phyloP scores from a whole-genome alignment of 164 flowering plant species.

The Cinnamomum micranthum region DNA sequence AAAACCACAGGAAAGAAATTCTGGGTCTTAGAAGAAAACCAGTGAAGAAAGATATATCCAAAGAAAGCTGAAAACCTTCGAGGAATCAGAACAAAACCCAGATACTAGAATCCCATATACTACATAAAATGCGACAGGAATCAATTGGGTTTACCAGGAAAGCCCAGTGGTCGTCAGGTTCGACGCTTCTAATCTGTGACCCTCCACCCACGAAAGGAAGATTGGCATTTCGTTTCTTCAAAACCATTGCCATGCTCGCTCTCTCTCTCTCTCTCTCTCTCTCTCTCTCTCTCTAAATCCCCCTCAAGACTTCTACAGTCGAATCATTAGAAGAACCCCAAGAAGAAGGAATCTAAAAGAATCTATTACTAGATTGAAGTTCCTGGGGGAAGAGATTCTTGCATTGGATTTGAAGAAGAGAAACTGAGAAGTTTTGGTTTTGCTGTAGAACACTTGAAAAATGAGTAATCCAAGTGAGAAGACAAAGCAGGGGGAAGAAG shows the following conservation, averaged over 20 bases:
- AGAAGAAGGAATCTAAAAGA: background rate
- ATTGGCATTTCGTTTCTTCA: constrained; percentile 4
- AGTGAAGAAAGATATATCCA: no score
- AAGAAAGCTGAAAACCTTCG: background rate
- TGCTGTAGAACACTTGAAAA: no score
- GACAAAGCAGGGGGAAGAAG: no score
- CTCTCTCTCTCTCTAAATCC: background rate
- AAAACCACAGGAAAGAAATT: no score
- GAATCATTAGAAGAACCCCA: background rate
- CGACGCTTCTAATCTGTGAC: constrained; percentile 8
- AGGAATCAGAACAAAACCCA: constrained; percentile 10
- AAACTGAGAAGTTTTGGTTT: no score
- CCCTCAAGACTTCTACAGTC: background rate
- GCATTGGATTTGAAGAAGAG: no score
- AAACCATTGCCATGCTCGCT: background rate
- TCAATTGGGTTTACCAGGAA: constrained; percentile 43
- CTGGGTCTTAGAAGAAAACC: no score
- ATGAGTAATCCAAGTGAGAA: no score
- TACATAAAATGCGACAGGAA: background rate
- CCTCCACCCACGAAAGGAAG: constrained; percentile 5
- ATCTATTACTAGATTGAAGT: background rate
- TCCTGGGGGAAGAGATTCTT: background rate
- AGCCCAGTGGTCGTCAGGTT: constrained; percentile 40
- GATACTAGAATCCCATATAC: background rate
- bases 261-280: background rate